Percentiles rank a stretch among this genome's conserved stretches.
Evolutionary conservation across 257 asterid species (phyloP).

Genomic region (Salvia splendens): DNA sequence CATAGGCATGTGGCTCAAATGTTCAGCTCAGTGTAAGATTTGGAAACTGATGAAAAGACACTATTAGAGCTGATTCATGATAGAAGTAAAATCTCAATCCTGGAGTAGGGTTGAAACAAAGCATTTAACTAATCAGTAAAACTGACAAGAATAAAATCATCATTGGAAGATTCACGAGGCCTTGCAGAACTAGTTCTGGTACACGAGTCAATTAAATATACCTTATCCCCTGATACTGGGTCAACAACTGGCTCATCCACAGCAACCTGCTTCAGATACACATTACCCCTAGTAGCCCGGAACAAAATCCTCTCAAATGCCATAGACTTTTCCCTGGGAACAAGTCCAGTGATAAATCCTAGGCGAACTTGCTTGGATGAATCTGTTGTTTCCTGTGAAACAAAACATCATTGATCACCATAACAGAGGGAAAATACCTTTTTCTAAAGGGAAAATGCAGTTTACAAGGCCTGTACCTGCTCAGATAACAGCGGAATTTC

Average conservation of each 20-base stretch:
- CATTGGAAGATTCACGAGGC: not conserved
- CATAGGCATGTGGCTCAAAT: slow-evolving; percentile 12
- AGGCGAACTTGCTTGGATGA: slow-evolving; percentile 93
- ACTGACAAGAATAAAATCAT: slow-evolving; percentile 14
- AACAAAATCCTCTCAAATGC: slow-evolving; percentile 97
- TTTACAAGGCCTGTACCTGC: slow-evolving; percentile 49
- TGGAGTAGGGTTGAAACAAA: slow-evolving; percentile 10
- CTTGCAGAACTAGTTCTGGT: slow-evolving; percentile 15
- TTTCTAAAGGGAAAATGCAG: slow-evolving; percentile 26
- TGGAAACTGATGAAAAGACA: slow-evolving; percentile 4
- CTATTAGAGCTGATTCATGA: slow-evolving; percentile 7
- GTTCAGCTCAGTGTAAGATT: slow-evolving; percentile 10
- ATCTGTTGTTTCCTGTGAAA: slow-evolving; percentile 63
- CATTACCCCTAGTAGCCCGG: slow-evolving; percentile 99
- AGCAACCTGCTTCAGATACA: slow-evolving; percentile 73
- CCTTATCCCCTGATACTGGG: slow-evolving; percentile 98
- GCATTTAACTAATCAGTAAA: slow-evolving; percentile 1
- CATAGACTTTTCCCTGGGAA: slow-evolving; percentile 86
- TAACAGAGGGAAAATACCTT: slow-evolving; percentile 18
- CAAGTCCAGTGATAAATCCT: slow-evolving; percentile 89
- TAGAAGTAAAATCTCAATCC: not conserved
- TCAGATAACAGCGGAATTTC: slow-evolving; percentile 81
- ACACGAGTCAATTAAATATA: slow-evolving; percentile 32
- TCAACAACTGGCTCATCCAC: slow-evolving; percentile 82
- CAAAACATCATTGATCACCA: slow-evolving; percentile 25